Evolutionary conservation across 192 early-diverging fungal species (phyloP).

Genomic region (Phycomyces blakesleeanus): DNA sequence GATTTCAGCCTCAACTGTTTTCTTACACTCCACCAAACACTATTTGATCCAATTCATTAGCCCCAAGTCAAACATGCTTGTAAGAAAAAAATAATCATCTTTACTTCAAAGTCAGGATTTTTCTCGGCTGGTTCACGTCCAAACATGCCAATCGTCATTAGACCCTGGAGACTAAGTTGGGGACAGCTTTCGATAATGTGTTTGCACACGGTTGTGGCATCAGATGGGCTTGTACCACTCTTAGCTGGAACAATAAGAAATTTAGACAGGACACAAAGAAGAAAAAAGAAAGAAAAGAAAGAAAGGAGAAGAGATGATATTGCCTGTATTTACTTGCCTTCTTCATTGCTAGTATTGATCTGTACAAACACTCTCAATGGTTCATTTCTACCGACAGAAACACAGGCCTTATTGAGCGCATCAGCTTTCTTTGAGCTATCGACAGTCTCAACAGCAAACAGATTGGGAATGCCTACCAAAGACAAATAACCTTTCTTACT

Average conservation of each 20-base stretch:
- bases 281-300: too few species aligned
- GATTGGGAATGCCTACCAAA: slow-evolving; percentile 66
- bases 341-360: slow-evolving; percentile 93
- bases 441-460: slow-evolving; percentile 92
- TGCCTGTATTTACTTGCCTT: slow-evolving; percentile 46
- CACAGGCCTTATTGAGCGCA: slow-evolving; percentile 76
- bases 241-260: slow-evolving; percentile 54
- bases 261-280: too few species aligned
- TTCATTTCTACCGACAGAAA: slow-evolving; percentile 31
- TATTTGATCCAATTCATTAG: too few species aligned
- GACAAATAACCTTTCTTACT: neutral
- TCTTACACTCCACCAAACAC: slow-evolving; percentile 40
- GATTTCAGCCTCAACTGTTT: slow-evolving; percentile 27
- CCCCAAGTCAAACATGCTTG: too few species aligned
- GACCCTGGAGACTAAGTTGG: slow-evolving; percentile 67
- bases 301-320: too few species aligned
- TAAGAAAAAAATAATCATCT: too few species aligned
- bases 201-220: slow-evolving; percentile 53
- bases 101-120: slow-evolving; percentile 78
- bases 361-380: slow-evolving; percentile 86
- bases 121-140: slow-evolving; percentile 40
- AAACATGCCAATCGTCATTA: slow-evolving; percentile 96
- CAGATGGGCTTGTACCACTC: slow-evolving; percentile 62
- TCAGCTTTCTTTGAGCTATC: slow-evolving; percentile 81
- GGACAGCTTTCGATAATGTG: slow-evolving; percentile 65